Evolutionary conservation across 345 rosid species (phyloP), one percentile per base, ranked within the genome.

Genomic region (Melaleuca alternifolia): DNA sequence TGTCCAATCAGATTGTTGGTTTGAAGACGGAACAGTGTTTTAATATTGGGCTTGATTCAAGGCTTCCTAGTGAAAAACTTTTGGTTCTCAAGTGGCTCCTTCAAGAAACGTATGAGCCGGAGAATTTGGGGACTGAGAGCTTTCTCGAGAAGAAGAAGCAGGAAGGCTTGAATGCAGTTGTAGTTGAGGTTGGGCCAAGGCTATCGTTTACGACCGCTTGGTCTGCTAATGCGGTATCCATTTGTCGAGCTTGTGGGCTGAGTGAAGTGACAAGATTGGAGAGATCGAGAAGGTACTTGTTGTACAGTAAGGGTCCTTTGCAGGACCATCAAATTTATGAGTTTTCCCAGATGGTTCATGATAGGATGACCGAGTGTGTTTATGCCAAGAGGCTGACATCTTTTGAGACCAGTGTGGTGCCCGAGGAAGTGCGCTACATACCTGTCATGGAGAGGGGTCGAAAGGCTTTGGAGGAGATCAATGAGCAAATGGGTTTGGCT

Each of bases 121-220:
- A 97, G 87, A 97, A 95, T 89, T 87, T 96, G 91, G 99, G 92
- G 51, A 83, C 89, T 3, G 90, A 91, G 84, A 95, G 98, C 90
- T 96, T 96, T 91, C 96, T 97, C 2, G 97, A 91, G 89, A 95
- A 87, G 95, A 94, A 93, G 93, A 92, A 54, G 87, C 94, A 92
- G 71, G 95, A 93, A 87, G 95, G 95, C 54, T 89, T 96, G 81
- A 86, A 87, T 88, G 86, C 91, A 50, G 92, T 90, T 57, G 93
- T 95, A 33, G 89, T 94, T 83, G 99, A 97, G 92, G 98, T 95
- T 86, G 98, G 98, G 83, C 98, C 99, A 0, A 90, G 98, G 86
- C 82, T 97, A 87, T 97, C 99, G 16, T 97, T 97, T 85, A 94
- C 98, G 8, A 96, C 99, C 41, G 98, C 98, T 4, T 97, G 98